Conservation (phyloP, 805 yeast genomes). For the Priceomyces melissophilus region DNA sequence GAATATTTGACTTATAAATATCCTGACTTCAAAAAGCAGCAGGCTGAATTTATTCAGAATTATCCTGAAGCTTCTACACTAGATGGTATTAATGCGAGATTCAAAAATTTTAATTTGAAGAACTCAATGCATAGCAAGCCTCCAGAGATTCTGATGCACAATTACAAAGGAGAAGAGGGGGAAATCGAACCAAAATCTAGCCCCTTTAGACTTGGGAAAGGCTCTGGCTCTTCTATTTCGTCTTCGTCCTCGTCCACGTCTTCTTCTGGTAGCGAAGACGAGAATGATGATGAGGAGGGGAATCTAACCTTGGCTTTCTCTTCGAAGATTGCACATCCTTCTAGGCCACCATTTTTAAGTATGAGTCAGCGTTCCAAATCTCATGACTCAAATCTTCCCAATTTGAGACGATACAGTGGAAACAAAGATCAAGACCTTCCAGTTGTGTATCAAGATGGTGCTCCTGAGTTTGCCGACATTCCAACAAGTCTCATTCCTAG, state of each 20-base stretch:
- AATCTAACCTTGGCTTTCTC: slow-evolving; percentile 44
- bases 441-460: slow-evolving; percentile 25
- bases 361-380: slow-evolving; percentile 35
- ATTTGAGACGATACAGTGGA: slow-evolving; percentile 14
- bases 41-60: slow-evolving; percentile 6
- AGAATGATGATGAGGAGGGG: slow-evolving; percentile 35
- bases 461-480: slow-evolving; percentile 39
- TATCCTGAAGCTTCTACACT: neutral
- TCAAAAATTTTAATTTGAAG: slow-evolving; percentile 33
- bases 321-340: slow-evolving; percentile 33
- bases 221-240: slow-evolving; percentile 8
- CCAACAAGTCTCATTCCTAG: slow-evolving; percentile 36
- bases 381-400: slow-evolving; percentile 40
- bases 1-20: slow-evolving; percentile 45
- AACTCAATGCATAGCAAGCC: slow-evolving; percentile 30
- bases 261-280: slow-evolving; percentile 16
- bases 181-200: slow-evolving; percentile 19
- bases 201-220: neutral
- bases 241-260: slow-evolving; percentile 11
- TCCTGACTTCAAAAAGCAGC: slow-evolving; percentile 24
- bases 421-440: slow-evolving; percentile 22
- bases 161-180: slow-evolving; percentile 6
- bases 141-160: slow-evolving; percentile 1
- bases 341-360: slow-evolving; percentile 32
- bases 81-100: slow-evolving; percentile 28